Percentiles rank a stretch among this genome's conserved stretches.
Evolutionary conservation across 1,284 basidiomycete species (phyloP).

Genomic region (Leucoagaricus sp.): DNA sequence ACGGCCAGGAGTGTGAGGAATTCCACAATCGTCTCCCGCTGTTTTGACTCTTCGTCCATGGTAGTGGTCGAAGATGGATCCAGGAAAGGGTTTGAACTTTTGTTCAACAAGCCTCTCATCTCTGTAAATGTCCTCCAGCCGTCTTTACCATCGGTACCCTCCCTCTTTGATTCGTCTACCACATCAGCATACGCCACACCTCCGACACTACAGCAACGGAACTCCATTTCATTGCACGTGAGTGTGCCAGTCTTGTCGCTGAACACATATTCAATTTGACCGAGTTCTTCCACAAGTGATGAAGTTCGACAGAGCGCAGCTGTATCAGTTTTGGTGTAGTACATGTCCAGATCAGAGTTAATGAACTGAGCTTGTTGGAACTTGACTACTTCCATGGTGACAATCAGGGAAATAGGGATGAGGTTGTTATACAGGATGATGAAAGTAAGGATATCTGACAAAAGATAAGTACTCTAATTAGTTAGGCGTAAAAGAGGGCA

Average conservation of each 20-base stretch:
- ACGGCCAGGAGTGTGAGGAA: slow-evolving; percentile 93
- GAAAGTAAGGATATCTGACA: slow-evolving; percentile 91
- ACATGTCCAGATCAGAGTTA: slow-evolving; percentile 97
- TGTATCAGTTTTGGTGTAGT: slow-evolving; percentile 92
- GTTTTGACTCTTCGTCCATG: slow-evolving; percentile 36
- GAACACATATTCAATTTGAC: slow-evolving; percentile 99
- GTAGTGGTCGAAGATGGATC: slow-evolving; percentile 43
- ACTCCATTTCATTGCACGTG: slow-evolving; percentile 99
- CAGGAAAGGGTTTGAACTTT: slow-evolving; percentile 54
- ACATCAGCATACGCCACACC: slow-evolving; percentile 90
- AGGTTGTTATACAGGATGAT: slow-evolving; percentile 99
- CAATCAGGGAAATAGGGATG: slow-evolving; percentile 98
- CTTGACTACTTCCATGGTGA: slow-evolving; percentile 99
- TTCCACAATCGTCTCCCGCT: slow-evolving; percentile 71
- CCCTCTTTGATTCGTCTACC: slow-evolving; percentile 82
- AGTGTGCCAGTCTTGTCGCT: slow-evolving; percentile 98
- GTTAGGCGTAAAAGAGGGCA: not conserved
- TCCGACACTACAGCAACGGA: slow-evolving; percentile 87
- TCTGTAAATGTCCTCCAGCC: slow-evolving; percentile 80
- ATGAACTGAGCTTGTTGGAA: slow-evolving; percentile 97
- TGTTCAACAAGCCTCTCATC: slow-evolving; percentile 57
- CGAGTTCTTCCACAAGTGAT: slow-evolving; percentile 96
- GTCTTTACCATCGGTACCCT: slow-evolving; percentile 64
- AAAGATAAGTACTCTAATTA: slow-evolving; percentile 9
- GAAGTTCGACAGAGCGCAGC: slow-evolving; percentile 97